A percentile compares a stretch with the other conserved stretches of the same genome.
Evolutionary conservation across 768 basidiomycete species (phyloP).

Genomic region (Clavaria fumosa): DNA sequence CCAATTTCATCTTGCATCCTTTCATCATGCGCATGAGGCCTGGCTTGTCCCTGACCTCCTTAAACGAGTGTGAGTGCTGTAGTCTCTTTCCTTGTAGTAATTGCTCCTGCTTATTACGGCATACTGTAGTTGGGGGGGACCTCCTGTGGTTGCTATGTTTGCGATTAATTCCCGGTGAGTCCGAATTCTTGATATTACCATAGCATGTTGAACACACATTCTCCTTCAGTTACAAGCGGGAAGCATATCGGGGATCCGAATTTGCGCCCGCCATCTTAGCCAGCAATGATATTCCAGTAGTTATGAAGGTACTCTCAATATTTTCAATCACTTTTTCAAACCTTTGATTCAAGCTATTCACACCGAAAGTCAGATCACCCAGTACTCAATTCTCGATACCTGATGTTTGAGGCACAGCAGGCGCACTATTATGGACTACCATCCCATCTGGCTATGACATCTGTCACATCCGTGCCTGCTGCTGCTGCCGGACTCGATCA

Average conservation of each 20-base stretch:
- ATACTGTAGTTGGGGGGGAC: conserved; percentile 23
- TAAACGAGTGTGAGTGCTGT: conserved; percentile 46
- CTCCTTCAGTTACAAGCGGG: conserved; percentile 27
- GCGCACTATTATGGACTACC: conserved; percentile 52
- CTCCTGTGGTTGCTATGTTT: conserved; percentile 62
- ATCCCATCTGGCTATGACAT: conserved; percentile 38
- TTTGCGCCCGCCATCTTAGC: conserved; percentile 61
- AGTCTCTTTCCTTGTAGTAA: not conserved
- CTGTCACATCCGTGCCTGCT: conserved; percentile 54
- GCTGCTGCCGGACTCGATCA: conserved; percentile 48
- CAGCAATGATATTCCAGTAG: conserved; percentile 47
- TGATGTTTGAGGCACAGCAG: conserved; percentile 58
- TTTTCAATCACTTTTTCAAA: conserved; percentile 4
- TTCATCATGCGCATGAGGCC: conserved; percentile 70
- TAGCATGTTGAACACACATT: not conserved
- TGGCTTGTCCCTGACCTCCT: conserved; percentile 68
- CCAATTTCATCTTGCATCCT: conserved; percentile 56
- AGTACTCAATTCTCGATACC: conserved; percentile 44
- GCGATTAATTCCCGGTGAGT: conserved; percentile 42
- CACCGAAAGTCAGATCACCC: conserved; percentile 36
- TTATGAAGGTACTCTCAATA: conserved; percentile 46
- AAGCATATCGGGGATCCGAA: conserved; percentile 51
- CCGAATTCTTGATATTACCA: not conserved
- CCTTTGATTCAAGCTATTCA: not conserved
- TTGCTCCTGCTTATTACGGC: not conserved